Evolutionary conservation across 129 eudicot species (phyloP).

Genomic region (Escallonia herrerae): DNA sequence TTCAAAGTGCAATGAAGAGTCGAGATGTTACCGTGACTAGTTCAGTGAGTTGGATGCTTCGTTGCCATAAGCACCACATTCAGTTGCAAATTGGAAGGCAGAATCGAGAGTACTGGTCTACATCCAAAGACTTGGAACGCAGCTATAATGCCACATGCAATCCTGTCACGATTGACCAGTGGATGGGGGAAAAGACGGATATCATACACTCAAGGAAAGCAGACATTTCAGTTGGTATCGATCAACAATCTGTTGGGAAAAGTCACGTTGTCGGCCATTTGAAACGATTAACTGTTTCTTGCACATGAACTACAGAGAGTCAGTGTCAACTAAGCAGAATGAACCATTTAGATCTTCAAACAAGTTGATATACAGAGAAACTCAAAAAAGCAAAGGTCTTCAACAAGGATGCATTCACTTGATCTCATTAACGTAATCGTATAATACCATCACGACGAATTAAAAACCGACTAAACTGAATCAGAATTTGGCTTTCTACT

Average conservation of each 20-base stretch:
- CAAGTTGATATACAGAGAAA: background rate
- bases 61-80: no score
- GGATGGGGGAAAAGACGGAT: no score
- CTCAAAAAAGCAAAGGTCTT: background rate
- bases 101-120: no score
- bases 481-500: background rate
- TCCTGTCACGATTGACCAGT: no score
- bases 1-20: no score
- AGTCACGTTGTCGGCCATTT: background rate
- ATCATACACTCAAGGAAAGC: no score
- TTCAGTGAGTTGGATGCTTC: no score
- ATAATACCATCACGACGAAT: background rate
- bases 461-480: background rate
- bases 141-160: no score
- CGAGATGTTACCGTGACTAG: no score
- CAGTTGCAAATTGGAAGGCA: no score
- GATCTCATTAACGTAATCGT: background rate
- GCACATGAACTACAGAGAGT: background rate
- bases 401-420: constrained; percentile 2
- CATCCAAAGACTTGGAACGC: no score
- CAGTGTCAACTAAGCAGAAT: background rate
- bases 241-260: background rate
- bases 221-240: no score
- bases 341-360: background rate
- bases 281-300: background rate